A percentile compares a stretch with the other conserved stretches of the same genome.
Conservation (phyloP, 352 stramenopile species). For the Phytophthora colocasiae region DNA sequence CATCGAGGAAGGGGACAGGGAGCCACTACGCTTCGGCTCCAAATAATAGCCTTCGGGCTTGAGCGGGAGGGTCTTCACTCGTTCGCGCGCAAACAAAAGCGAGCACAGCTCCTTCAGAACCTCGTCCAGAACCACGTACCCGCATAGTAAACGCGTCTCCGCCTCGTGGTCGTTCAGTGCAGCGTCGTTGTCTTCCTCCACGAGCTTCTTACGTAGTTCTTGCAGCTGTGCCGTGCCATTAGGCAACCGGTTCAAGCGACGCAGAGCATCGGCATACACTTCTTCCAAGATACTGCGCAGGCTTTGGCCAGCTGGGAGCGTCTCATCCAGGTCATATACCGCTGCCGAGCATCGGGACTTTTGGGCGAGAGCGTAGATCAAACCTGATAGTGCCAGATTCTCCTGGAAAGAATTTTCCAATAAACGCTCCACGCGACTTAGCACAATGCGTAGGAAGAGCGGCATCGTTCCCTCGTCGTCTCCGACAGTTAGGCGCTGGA, state of each 20-base stretch:
- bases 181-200: constrained; percentile 74
- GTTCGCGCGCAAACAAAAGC: constrained; percentile 78
- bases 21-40: constrained; percentile 59
- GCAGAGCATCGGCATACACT: constrained; percentile 71
- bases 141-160: constrained; percentile 70
- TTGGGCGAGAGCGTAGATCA: constrained; percentile 77
- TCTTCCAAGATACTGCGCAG: constrained; percentile 86
- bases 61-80: constrained; percentile 72
- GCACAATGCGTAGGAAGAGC: constrained; percentile 77
- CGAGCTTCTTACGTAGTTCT: constrained; percentile 68
- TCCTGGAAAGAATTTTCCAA: constrained; percentile 87
- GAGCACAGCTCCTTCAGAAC: constrained; percentile 88
- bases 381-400: constrained; percentile 80
- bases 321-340: constrained; percentile 67
- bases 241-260: constrained; percentile 64
- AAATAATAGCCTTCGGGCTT: constrained; percentile 89
- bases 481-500: constrained; percentile 21
- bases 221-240: constrained; percentile 53
- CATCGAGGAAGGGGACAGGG: constrained; percentile 31
- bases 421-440: constrained; percentile 77
- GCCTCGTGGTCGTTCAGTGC: constrained; percentile 68
- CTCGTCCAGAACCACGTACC: constrained; percentile 85
- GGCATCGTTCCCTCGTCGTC: constrained; percentile 33
- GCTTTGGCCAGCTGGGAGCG: constrained; percentile 46
- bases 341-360: constrained; percentile 57